Evolutionary conservation across 345 rosid species (phyloP).

Genomic region (Litchi chinensis): DNA sequence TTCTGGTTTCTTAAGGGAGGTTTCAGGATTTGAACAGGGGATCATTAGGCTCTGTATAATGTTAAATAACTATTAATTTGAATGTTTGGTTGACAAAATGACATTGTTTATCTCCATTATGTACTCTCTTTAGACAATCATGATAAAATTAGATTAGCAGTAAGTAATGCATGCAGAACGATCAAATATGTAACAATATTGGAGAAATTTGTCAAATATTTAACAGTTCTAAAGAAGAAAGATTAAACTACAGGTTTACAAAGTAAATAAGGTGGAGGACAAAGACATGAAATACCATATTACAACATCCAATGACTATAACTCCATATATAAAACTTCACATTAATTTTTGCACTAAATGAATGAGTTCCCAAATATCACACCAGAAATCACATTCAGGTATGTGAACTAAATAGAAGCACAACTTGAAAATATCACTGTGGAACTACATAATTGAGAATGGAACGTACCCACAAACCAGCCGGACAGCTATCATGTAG

Average conservation of each 20-base stretch:
- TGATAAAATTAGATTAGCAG: neutral
- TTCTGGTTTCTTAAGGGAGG: neutral
- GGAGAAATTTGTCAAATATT: neutral
- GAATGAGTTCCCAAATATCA: too few species aligned
- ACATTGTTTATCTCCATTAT: too few species aligned
- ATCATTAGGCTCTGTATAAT: too few species aligned
- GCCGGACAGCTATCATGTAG: constrained; percentile 61
- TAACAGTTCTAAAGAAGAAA: neutral
- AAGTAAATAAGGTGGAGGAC: neutral
- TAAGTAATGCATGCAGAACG: neutral
- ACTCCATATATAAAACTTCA: neutral
- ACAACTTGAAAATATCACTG: neutral
- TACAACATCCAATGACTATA: neutral
- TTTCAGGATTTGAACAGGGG: too few species aligned
- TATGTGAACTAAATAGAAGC: neutral
- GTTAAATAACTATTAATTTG: too few species aligned
- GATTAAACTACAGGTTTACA: neutral
- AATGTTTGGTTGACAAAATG: too few species aligned
- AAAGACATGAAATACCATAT: neutral
- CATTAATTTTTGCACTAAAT: neutral
- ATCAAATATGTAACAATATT: neutral
- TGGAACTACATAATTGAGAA: neutral
- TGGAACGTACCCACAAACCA: constrained; percentile 70
- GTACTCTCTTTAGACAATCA: neutral
- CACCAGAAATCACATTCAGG: neutral